phyloP scores from a whole-genome alignment of 2,329 filamentous ascomycete genomes.

The Aspergillus viridinutans region DNA sequence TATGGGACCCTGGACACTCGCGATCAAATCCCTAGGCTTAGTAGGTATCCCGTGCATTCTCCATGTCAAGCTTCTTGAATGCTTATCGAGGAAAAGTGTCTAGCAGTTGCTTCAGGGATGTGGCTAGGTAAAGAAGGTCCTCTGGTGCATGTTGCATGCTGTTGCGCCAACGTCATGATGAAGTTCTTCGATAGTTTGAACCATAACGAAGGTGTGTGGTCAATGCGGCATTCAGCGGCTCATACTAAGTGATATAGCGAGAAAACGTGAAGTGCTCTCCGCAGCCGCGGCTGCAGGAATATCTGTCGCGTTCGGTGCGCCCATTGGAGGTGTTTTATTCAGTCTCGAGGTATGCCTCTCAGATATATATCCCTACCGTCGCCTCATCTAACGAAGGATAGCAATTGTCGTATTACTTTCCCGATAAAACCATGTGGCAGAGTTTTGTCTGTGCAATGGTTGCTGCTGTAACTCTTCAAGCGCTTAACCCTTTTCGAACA shows the following conservation, averaged over 20 bases:
- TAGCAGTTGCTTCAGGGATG: slow-evolving; percentile 88
- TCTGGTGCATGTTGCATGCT: slow-evolving; percentile 92
- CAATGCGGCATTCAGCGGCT: neutral
- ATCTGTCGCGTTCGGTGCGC: slow-evolving; percentile 88
- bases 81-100: slow-evolving; percentile 55
- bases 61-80: neutral
- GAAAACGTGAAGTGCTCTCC: slow-evolving; percentile 88
- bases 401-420: slow-evolving; percentile 95
- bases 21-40: slow-evolving; percentile 84
- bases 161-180: slow-evolving; percentile 91
- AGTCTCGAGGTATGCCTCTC: slow-evolving; percentile 72
- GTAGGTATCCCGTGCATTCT: slow-evolving; percentile 44
- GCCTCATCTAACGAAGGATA: slow-evolving; percentile 26
- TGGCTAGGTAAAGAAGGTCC: slow-evolving; percentile 97
- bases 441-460: slow-evolving; percentile 99
- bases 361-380: neutral
- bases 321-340: slow-evolving; percentile 91
- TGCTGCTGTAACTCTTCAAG: slow-evolving; percentile 89
- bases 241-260: slow-evolving; percentile 52
- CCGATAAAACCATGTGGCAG: slow-evolving; percentile 99
- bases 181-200: slow-evolving; percentile 79
- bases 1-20: slow-evolving; percentile 79
- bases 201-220: slow-evolving; percentile 71
- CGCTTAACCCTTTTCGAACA: slow-evolving; percentile 88
- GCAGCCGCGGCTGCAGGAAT: slow-evolving; percentile 90